Evolutionary conservation across 768 basidiomycete species (phyloP), one percentile per base, ranked within the genome.

Genomic region (Piloderma croceum): DNA sequence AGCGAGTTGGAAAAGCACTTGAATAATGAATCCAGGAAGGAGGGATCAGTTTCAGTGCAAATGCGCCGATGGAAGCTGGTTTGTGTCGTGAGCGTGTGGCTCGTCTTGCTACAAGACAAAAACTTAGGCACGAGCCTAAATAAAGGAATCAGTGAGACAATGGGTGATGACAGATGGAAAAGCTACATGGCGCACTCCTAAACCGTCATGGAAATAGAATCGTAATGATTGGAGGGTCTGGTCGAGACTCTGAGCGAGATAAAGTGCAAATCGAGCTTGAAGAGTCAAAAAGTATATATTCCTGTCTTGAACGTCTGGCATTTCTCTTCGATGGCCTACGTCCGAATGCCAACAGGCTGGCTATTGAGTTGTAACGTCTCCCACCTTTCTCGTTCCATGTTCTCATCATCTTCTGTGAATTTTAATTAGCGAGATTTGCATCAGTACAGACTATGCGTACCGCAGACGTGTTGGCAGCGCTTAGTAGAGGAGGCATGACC

Each of bases 201-300:
- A 87, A 1, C 88, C 86, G 40, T 90, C 88, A 47, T 90, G 87
- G 61, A 88, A 88, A 54, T 81, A 83, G 53, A 89, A 90, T 31
- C 73, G 63, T 34, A 91, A 53, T 2, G 76, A 77, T 0, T 83
- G 85, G 2, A 90, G 61, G 2, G 83, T 74, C 3, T 89, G 73
- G 51, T 86, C 82, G 3, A 91, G 67, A 7, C 72, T 74, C 51
- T 83, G 84, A 19, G 76, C 56, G 2, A 90, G 63, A 51, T 86
- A 90, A 0, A 85, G 85, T 1, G 77, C 79, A 49, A 88, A 89
- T 3, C 71, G 67, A 1, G 72, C 63, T 0, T 76, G 75, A 0
- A 90, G 70, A 4, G 81, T 79, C 31, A 78, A 81, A 46, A 77
- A 81, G 53, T 89, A 84, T 17, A 89, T 83, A 11, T 89, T 77